phyloP scores from a whole-genome alignment of 208 protist species.

The Tritrichomonas musculus region DNA sequence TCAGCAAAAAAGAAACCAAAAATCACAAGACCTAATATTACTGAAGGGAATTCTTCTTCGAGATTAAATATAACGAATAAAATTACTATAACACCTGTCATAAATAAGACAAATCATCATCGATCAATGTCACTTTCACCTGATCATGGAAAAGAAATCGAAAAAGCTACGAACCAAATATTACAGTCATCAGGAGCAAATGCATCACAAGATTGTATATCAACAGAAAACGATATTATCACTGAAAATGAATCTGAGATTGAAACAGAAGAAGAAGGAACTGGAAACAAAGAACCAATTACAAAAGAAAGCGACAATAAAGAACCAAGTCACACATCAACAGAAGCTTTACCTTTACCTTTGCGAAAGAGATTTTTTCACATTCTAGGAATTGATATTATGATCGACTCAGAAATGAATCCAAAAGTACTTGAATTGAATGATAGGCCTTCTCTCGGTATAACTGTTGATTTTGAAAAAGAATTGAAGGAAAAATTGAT shows the following conservation, averaged over 20 bases:
- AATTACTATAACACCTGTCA: no score
- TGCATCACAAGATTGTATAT: no score
- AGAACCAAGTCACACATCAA: background rate
- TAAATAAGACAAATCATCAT: no score
- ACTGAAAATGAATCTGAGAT: background rate
- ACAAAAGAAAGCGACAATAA: background rate
- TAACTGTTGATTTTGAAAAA: background rate
- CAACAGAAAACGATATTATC: background rate
- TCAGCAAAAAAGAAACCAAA: no score
- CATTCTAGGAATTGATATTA: conserved; percentile 11
- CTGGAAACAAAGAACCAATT: background rate
- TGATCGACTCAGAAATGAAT: background rate
- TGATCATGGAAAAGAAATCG: no score
- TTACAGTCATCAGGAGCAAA: no score
- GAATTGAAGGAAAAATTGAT: background rate
- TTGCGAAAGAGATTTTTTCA: background rate
- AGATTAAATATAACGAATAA: no score
- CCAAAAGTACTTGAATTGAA: background rate
- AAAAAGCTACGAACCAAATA: no score
- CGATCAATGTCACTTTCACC: no score
- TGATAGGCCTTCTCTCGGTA: background rate
- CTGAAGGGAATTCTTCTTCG: no score
- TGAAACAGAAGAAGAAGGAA: background rate
- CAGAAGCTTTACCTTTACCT: background rate
- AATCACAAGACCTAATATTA: no score